These are phyloP conservation scores for Vaccinium darrowii DNA, from an alignment of 148 eudicot species.

Conservation along the genomic window DNA sequence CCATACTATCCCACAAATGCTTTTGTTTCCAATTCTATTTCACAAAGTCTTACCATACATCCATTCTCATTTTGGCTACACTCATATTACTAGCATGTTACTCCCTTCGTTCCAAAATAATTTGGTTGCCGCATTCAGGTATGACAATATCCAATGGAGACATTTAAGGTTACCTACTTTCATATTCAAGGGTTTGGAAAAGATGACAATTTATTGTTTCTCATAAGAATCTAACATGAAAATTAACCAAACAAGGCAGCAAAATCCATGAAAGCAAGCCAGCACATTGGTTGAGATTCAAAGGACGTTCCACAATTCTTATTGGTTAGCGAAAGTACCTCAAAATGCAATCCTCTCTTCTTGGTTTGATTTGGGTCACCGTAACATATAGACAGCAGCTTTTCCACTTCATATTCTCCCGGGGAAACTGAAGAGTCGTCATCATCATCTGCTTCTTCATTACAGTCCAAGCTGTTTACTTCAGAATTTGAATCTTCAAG, in stretches of 20 bases:
- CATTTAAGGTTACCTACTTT: not conserved
- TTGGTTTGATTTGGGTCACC: constrained; percentile 28
- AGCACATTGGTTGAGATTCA: not conserved
- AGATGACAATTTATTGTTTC: not conserved
- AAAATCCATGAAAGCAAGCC: not conserved
- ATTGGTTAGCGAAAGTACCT: constrained; percentile 12
- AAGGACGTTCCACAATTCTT: not conserved
- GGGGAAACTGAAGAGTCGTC: not conserved
- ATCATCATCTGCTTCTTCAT: constrained; percentile 11
- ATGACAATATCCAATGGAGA: not conserved
- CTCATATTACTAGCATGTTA: too few relatives aligned
- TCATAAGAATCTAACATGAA: not conserved
- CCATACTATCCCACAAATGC: too few relatives aligned
- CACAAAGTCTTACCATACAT: too few relatives aligned
- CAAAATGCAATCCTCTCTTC: constrained; percentile 18
- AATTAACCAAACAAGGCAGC: not conserved
- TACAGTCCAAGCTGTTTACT: constrained; percentile 1
- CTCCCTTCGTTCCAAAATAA: not conserved
- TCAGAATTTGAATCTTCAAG: not conserved
- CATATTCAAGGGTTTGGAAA: not conserved
- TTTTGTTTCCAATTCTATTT: too few relatives aligned
- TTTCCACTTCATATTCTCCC: constrained; percentile 30
- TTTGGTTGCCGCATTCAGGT: not conserved
- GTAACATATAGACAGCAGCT: constrained; percentile 23
- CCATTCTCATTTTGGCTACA: too few relatives aligned